Base-by-base conservation (phyloP, 768 basidiomycete species). In the Xerocomellus amylosporus region DNA sequence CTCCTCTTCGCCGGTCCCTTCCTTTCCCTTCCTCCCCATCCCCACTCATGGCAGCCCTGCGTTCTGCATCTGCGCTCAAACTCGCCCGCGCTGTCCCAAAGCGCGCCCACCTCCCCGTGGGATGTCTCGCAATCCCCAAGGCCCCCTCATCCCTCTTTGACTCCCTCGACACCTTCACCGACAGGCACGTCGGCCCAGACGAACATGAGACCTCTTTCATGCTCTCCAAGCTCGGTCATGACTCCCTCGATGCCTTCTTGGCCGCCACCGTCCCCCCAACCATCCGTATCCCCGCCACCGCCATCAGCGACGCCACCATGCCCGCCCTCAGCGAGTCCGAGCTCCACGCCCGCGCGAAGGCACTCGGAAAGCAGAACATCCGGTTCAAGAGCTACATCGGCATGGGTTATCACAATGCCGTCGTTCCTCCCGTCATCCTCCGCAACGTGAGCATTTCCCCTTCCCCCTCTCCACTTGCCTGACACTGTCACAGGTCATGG, bases 341-440 rank as follows among this genome's bases (percentile, higher is more conserved):
- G 73, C 78, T 99, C 39, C 76, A 86, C 51, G 73, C 76, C 19
- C 77, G 90, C 50, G 93, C 90, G 1, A 87, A 85, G 66, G 80
- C 80, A 61, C 74, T 98, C 10, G 94, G 85, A n/a, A 74, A 67
- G 15, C 77, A 82, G 68, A 98, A 99, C 73, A 83, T 87, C 72
- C 75, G 82, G 6, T 88, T 88, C 71, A 90, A 87, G 77, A 95
- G 86, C 66, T 98, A 93, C 71, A 99, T 98, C 66, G 97, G 97
- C 34, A 93, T 98, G 93, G 96, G 97, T 9, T 99, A 97, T 73
- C 91, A 95, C 67, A 86, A 86, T 60, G 93, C 94, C 4, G 91
- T 96, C 43, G 90, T 96, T 5, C 95, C 95, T n/a, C 89, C 91
- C 8, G 93, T 97, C 46, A 93, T 97, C 71, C 78, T 96, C 63